phyloP scores from a whole-genome alignment of 306 rosid species.

The Vigna mungo region DNA sequence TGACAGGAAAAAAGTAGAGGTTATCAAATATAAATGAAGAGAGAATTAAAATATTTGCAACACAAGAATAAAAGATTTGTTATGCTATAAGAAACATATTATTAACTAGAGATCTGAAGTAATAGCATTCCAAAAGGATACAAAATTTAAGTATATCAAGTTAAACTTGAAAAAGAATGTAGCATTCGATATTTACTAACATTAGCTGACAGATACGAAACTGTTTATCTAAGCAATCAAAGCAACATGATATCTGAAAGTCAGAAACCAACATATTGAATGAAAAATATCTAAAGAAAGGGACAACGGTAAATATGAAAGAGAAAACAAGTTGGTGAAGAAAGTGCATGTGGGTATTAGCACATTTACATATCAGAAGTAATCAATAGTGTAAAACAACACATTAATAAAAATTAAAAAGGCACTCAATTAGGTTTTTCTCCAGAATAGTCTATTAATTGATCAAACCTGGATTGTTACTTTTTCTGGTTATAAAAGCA shows the following conservation, averaged over 20 bases:
- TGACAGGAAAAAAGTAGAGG: slow-evolving; percentile 13
- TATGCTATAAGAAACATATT: slow-evolving; percentile 8
- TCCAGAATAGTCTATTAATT: too few relatives aligned
- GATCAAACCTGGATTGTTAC: neutral
- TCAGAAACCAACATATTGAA: neutral
- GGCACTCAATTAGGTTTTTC: neutral
- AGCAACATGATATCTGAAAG: neutral
- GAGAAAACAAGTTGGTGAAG: neutral
- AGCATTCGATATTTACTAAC: slow-evolving; percentile 14
- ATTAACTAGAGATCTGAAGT: neutral
- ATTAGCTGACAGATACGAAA: slow-evolving; percentile 7
- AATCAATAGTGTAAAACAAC: neutral
- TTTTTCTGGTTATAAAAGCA: slow-evolving; percentile 13
- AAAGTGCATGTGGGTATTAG: neutral
- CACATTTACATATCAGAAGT: neutral
- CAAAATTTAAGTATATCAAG: slow-evolving; percentile 4
- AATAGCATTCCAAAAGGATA: neutral
- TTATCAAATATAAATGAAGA: slow-evolving; percentile 19
- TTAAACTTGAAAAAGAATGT: neutral
- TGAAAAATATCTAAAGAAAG: neutral
- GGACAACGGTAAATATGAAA: neutral
- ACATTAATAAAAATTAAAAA: neutral
- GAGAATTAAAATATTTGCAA: slow-evolving; percentile 5
- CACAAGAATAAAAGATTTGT: slow-evolving; percentile 3
- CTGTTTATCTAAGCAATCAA: slow-evolving; percentile 16